Evolutionary conservation across 176 grass and related monocot genomes (phyloP).

Genomic region (maize (Zea mays)): DNA sequence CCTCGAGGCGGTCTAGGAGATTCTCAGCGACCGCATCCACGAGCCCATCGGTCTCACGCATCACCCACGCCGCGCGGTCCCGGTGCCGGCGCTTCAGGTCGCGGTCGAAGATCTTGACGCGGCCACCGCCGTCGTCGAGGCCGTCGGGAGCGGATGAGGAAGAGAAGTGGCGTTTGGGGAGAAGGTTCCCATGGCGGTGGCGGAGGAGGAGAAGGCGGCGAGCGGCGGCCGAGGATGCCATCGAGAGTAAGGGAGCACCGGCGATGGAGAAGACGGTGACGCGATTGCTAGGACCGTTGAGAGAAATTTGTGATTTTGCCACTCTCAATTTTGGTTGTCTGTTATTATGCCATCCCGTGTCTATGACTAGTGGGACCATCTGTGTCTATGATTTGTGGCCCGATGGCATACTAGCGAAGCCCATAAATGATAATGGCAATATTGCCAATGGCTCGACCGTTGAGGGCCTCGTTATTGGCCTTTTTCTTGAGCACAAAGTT

Average conservation of each 20-base stretch:
- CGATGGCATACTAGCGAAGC: no score
- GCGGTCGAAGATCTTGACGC: constrained; percentile 84
- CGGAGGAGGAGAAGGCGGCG: constrained; percentile 21
- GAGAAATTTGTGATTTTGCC: no score
- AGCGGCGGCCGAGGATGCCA: constrained; percentile 32
- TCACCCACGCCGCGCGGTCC: constrained; percentile 84
- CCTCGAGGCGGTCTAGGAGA: constrained; percentile 86
- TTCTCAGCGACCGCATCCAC: constrained; percentile 67
- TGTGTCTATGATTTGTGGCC: no score
- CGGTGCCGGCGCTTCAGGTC: constrained; percentile 83
- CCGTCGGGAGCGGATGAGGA: constrained; percentile 8
- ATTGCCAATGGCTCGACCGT: no score
- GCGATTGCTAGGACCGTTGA: no score
- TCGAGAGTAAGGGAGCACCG: constrained; percentile 32
- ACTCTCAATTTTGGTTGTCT: no score
- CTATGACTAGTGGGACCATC: no score
- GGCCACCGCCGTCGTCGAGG: constrained; percentile 27
- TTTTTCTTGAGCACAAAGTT: no score
- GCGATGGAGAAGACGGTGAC: not conserved
- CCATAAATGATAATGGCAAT: no score
- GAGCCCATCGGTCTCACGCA: constrained; percentile 53
- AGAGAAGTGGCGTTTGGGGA: constrained; percentile 27
- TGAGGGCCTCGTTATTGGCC: no score
- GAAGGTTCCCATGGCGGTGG: not conserved
- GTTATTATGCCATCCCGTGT: no score